These are phyloP conservation scores for Trichoderma harzianum DNA, from an alignment of 2,329 filamentous ascomycete species.

Conservation along the genomic window DNA sequence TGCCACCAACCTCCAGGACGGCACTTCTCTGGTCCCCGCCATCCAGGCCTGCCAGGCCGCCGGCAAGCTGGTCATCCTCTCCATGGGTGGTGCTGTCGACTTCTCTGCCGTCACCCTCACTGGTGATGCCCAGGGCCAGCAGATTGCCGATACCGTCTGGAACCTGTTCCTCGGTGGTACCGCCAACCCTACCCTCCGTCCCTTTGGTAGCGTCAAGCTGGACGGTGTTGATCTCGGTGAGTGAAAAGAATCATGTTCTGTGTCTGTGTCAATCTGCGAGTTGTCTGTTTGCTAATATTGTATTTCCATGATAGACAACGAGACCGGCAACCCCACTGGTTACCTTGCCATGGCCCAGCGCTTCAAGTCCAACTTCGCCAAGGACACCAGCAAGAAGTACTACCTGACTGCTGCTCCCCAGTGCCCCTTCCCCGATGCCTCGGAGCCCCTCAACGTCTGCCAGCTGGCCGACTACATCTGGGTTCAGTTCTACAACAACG, in stretches of 20 bases:
- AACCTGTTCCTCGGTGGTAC: constrained; percentile 56
- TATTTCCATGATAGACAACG: constrained; percentile 30
- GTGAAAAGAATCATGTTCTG: neutral
- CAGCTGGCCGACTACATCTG: constrained; percentile 48
- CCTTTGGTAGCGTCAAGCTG: constrained; percentile 62
- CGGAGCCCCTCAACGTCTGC: constrained; percentile 32
- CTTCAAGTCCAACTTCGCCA: constrained; percentile 48
- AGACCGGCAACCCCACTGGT: constrained; percentile 58
- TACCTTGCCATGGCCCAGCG: constrained; percentile 60
- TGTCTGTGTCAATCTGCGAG: neutral
- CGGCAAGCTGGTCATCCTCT: constrained; percentile 67
- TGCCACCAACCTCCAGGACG: constrained; percentile 24
- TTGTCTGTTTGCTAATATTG: neutral
- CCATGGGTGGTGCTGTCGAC: constrained; percentile 65
- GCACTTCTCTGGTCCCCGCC: constrained; percentile 21
- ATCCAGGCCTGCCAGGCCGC: constrained; percentile 58
- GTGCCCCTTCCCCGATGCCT: constrained; percentile 60
- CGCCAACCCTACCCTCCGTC: constrained; percentile 49
- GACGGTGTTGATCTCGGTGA: constrained; percentile 66
- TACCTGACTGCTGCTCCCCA: constrained; percentile 21
- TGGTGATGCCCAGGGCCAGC: constrained; percentile 42
- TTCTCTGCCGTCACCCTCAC: constrained; percentile 60
- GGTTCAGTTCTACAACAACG: constrained; percentile 67
- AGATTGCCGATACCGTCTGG: constrained; percentile 62
- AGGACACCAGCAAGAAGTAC: constrained; percentile 19